Percentiles rank a stretch among this genome's conserved stretches.
These are phyloP conservation scores for Nakazawaea ambrosiae DNA, from an alignment of 805 yeast species.

Conservation along the genomic window DNA sequence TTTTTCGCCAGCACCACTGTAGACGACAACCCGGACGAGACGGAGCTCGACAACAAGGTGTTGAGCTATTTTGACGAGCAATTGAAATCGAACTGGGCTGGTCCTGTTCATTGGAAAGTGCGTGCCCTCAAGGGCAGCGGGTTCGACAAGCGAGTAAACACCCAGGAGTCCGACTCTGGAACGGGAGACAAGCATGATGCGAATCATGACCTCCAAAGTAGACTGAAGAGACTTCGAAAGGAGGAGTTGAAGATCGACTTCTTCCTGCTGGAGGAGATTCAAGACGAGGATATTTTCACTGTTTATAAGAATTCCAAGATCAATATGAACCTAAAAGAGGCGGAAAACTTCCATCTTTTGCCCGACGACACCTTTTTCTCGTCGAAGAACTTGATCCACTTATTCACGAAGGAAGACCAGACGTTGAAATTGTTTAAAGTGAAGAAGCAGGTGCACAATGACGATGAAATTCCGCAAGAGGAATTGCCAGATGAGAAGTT, in stretches of 20 bases:
- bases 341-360: slow-evolving; percentile 40
- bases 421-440: slow-evolving; percentile 15
- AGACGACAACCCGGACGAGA: slow-evolving; percentile 11
- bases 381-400: slow-evolving; percentile 56
- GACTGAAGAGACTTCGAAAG: slow-evolving; percentile 22
- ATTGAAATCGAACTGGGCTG: slow-evolving; percentile 69
- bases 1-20: slow-evolving; percentile 6
- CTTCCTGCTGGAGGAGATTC: slow-evolving; percentile 24
- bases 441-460: slow-evolving; percentile 2
- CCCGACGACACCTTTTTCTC: slow-evolving; percentile 74
- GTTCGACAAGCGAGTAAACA: no score
- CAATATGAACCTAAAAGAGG: slow-evolving; percentile 34
- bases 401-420: slow-evolving; percentile 61
- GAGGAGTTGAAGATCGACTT: slow-evolving; percentile 15
- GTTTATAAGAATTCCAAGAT: slow-evolving; percentile 16
- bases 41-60: slow-evolving; percentile 44
- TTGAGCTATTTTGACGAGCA: slow-evolving; percentile 76
- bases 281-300: slow-evolving; percentile 26
- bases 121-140: slow-evolving; percentile 32
- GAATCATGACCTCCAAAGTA: not conserved
- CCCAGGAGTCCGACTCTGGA: not conserved
- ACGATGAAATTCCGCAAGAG: slow-evolving; percentile 16
- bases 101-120: slow-evolving; percentile 86
- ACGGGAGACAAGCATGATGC: not conserved
- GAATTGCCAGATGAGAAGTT: slow-evolving; percentile 52